A percentile compares a stretch with the other conserved stretches of the same genome.
Evolutionary conservation across 2,329 filamentous ascomycete species (phyloP).

Genomic region (Coleophoma crateriformis): DNA sequence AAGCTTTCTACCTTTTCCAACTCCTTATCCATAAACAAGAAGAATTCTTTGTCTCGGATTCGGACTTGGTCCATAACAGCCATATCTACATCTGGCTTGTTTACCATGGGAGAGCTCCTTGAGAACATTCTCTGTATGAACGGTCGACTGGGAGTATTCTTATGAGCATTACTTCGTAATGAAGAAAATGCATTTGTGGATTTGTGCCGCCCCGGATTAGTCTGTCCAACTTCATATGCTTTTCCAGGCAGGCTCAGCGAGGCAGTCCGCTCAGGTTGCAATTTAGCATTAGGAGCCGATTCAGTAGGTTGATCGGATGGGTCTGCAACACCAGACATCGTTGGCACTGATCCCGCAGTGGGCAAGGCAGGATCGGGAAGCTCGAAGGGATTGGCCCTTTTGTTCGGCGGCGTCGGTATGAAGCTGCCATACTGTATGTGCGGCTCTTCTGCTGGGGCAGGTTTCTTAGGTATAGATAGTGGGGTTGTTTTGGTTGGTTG

Average conservation of each 20-base stretch:
- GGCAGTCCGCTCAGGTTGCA: not conserved
- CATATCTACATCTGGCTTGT: conserved; percentile 40
- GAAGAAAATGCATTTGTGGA: conserved; percentile 13
- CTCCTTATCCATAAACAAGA: conserved; percentile 75
- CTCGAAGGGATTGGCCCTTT: conserved; percentile 36
- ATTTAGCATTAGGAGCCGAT: not conserved
- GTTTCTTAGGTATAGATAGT: conserved; percentile 25
- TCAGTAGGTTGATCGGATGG: not conserved
- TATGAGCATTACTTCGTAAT: not conserved
- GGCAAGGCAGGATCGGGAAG: conserved; percentile 53
- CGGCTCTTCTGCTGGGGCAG: conserved; percentile 5
- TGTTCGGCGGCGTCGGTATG: conserved; percentile 43
- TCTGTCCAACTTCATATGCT: conserved; percentile 38
- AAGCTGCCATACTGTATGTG: conserved; percentile 58
- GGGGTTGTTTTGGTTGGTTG: conserved; percentile 24
- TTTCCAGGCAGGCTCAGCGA: conserved; percentile 15
- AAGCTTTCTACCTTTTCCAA: conserved; percentile 89
- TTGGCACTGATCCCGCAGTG: conserved; percentile 3
- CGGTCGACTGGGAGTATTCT: conserved; percentile 1
- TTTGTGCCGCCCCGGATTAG: conserved; percentile 18
- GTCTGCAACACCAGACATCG: not conserved
- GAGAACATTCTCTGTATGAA: conserved; percentile 14
- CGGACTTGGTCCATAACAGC: conserved; percentile 61
- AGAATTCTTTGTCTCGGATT: conserved; percentile 77
- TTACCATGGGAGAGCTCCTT: conserved; percentile 21